Conservation (phyloP, 805 yeast genomes). For the Saccharomyces kudriavzevii region DNA sequence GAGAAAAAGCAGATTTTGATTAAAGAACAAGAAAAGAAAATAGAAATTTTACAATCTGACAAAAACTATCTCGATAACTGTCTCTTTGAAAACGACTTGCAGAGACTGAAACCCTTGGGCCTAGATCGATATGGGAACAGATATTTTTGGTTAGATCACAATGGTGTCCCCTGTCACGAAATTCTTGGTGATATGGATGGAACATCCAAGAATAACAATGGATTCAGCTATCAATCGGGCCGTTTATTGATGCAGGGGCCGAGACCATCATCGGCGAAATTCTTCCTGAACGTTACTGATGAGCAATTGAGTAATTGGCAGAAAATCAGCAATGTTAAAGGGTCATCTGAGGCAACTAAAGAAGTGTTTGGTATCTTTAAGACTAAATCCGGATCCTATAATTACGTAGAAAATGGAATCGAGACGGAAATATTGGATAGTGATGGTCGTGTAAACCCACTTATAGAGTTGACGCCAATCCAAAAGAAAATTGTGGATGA, state of each 20-base stretch:
- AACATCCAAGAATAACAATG: slow-evolving; percentile 35
- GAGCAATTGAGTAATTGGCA: slow-evolving; percentile 28
- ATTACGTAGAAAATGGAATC: slow-evolving; percentile 8
- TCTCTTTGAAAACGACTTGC: slow-evolving; percentile 64
- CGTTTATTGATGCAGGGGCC: slow-evolving; percentile 92
- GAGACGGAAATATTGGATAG: slow-evolving; percentile 13
- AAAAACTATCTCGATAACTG: slow-evolving; percentile 51
- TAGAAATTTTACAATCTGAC: slow-evolving; percentile 39
- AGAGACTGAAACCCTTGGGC: slow-evolving; percentile 69
- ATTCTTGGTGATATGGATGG: slow-evolving; percentile 36
- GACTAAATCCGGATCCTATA: slow-evolving; percentile 15
- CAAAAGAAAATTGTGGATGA: slow-evolving; percentile 67
- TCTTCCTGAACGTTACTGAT: slow-evolving; percentile 27
- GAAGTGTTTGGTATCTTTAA: slow-evolving; percentile 18
- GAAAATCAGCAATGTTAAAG: slow-evolving; percentile 11
- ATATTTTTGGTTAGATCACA: slow-evolving; percentile 92
- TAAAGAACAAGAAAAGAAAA: slow-evolving; percentile 19
- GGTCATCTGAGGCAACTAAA: slow-evolving; percentile 20
- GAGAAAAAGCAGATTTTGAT: slow-evolving; percentile 11
- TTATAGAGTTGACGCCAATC: slow-evolving; percentile 20
- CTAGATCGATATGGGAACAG: slow-evolving; percentile 75
- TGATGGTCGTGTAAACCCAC: slow-evolving; percentile 10
- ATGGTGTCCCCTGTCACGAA: slow-evolving; percentile 57
- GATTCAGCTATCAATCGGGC: slow-evolving; percentile 67
- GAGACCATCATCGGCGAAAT: slow-evolving; percentile 37